Percentiles rank a stretch among this genome's conserved stretches.
These are phyloP conservation scores for Austroboletus novae-zelandiae DNA, from an alignment of 1,284 basidiomycete species.

Conservation along the genomic window DNA sequence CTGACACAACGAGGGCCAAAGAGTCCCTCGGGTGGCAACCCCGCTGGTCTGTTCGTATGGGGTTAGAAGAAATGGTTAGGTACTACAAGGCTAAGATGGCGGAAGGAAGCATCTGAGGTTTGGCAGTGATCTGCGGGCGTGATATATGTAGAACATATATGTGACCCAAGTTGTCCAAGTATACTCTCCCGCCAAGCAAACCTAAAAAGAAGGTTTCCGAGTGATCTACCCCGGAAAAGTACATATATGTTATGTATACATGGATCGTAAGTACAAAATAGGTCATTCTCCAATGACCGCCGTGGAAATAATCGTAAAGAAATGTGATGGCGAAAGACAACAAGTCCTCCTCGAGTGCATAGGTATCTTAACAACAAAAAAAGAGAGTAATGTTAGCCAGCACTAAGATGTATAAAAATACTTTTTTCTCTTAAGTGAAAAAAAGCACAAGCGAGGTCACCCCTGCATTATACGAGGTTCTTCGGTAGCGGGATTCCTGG, in stretches of 20 bases:
- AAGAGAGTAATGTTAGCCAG: slow-evolving; percentile 7
- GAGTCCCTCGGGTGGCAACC: slow-evolving; percentile 88
- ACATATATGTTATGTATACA: slow-evolving; percentile 8
- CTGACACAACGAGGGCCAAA: slow-evolving; percentile 90
- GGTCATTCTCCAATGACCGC: not conserved
- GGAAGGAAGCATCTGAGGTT: slow-evolving; percentile 66
- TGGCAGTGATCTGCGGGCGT: not conserved
- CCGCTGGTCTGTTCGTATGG: slow-evolving; percentile 87
- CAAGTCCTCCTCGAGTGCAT: slow-evolving; percentile 8
- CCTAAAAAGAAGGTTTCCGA: not conserved
- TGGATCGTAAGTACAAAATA: slow-evolving; percentile 17
- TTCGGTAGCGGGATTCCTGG: slow-evolving; percentile 12
- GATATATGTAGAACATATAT: not conserved
- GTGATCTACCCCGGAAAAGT: not conserved
- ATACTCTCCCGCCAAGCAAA: not conserved
- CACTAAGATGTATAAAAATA: slow-evolving; percentile 14
- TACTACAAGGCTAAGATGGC: slow-evolving; percentile 88
- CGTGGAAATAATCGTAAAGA: slow-evolving; percentile 7
- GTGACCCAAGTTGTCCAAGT: not conserved
- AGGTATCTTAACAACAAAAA: slow-evolving; percentile 7
- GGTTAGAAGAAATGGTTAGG: slow-evolving; percentile 90
- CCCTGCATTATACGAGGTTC: slow-evolving; percentile 6
- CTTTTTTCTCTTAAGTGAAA: not conserved
- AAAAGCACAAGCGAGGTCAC: too few relatives aligned
- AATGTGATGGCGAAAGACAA: too few relatives aligned